These are phyloP conservation scores for Alternaria gaisen DNA, from an alignment of 2,329 filamentous ascomycete genomes.

Conservation along the genomic window DNA sequence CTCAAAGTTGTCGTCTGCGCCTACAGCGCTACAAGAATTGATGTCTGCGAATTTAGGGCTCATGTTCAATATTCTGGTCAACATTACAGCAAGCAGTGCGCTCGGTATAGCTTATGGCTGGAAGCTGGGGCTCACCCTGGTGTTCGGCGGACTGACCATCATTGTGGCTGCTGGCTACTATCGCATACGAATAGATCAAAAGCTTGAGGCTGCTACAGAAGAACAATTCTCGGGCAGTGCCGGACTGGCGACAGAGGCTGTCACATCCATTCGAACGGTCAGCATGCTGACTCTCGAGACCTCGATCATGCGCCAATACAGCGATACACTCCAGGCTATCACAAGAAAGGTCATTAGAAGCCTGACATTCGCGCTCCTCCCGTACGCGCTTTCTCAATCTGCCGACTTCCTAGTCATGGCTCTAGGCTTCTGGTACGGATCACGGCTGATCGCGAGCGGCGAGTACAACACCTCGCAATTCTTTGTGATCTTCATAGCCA, in stretches of 20 bases:
- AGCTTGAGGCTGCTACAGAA: constrained; percentile 65
- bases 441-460: constrained; percentile 29
- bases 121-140: constrained; percentile 20
- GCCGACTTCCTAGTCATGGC: constrained; percentile 79
- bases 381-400: constrained; percentile 73
- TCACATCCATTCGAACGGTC: constrained; percentile 4
- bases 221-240: constrained; percentile 1
- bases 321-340: constrained; percentile 2
- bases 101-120: constrained; percentile 23
- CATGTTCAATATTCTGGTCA: constrained; percentile 18
- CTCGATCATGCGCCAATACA: constrained; percentile 4
- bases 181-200: constrained; percentile 68
- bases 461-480: constrained; percentile 85
- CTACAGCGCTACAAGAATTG: constrained; percentile 58
- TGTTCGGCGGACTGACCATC: constrained; percentile 20
- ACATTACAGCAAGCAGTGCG: constrained; percentile 15
- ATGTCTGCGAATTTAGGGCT: constrained; percentile 26
- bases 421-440: constrained; percentile 78
- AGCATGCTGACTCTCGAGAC: constrained; percentile 5
- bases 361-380: constrained; percentile 8
- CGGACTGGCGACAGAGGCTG: background rate
- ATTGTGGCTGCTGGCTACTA: constrained; percentile 13
- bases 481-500: constrained; percentile 12
- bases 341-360: background rate
- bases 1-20: constrained; percentile 46